Percentiles rank a stretch among this genome's conserved stretches.
These are phyloP conservation scores for Zygoascus hellenicus DNA, from an alignment of 1,139 yeast species.

Conservation along the genomic window DNA sequence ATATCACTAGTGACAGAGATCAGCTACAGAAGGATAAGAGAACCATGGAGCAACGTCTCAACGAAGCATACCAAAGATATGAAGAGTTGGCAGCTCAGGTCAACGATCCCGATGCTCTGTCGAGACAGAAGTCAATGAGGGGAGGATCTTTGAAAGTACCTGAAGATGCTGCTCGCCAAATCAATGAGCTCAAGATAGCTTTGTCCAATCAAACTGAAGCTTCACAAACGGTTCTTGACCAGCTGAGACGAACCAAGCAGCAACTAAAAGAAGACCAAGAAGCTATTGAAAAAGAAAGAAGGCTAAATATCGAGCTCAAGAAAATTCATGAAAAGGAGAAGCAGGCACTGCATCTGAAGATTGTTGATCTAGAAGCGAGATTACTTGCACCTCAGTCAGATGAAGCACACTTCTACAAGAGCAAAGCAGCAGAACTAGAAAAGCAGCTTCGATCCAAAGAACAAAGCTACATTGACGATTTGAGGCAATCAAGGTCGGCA, in stretches of 20 bases:
- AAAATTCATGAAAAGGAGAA: conserved; percentile 29
- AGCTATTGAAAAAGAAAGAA: conserved; percentile 27
- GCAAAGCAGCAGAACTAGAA: conserved; percentile 35
- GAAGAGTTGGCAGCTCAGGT: conserved; percentile 25
- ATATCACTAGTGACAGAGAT: conserved; percentile 35
- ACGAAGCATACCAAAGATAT: conserved; percentile 27
- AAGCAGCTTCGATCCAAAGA: conserved; percentile 35
- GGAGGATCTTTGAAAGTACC: conserved; percentile 1
- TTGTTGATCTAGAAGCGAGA: conserved; percentile 33
- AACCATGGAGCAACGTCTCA: conserved; percentile 33
- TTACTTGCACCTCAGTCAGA: conserved; percentile 22
- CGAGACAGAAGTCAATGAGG: conserved; percentile 13
- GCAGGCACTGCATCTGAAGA: conserved; percentile 29
- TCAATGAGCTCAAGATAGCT: conserved; percentile 20
- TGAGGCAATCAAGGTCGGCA: conserved; percentile 29
- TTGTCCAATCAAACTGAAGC: conserved; percentile 25
- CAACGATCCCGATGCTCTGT: conserved; percentile 1
- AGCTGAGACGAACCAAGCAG: conserved; percentile 19
- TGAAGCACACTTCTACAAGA: conserved; percentile 23
- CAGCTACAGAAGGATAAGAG: conserved; percentile 35
- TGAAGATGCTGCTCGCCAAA: conserved; percentile 13
- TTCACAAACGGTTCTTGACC: conserved; percentile 17
- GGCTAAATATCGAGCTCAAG: conserved; percentile 26
- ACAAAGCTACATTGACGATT: conserved; percentile 32
- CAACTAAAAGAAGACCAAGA: conserved; percentile 22